These are phyloP conservation scores for Pseudodiploospora longispora DNA, from an alignment of 2,329 filamentous ascomycete species.

Conservation along the genomic window DNA sequence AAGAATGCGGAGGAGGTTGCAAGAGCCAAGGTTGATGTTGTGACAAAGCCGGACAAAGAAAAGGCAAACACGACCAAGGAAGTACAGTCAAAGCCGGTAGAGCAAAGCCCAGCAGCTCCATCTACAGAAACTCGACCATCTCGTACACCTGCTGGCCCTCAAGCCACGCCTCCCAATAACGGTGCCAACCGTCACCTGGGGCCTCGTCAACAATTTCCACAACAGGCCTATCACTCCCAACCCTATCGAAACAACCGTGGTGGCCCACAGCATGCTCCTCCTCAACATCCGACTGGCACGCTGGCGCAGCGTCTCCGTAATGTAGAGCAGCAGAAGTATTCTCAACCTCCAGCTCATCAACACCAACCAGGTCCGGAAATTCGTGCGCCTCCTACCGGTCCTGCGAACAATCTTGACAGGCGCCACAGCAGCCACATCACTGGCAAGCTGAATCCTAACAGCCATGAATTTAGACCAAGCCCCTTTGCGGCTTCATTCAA, in stretches of 20 bases:
- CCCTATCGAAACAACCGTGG: conserved; percentile 40
- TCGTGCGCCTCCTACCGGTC: conserved; percentile 66
- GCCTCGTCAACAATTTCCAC: conserved; percentile 40
- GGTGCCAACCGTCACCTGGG: conserved; percentile 37
- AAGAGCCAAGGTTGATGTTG: conserved; percentile 44
- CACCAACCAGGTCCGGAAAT: conserved; percentile 54
- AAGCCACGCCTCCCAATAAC: conserved; percentile 18
- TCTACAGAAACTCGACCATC: conserved; percentile 20
- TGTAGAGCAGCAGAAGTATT: conserved; percentile 44
- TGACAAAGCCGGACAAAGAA: conserved; percentile 28
- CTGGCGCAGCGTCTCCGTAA: conserved; percentile 44
- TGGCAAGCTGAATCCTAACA: conserved; percentile 56
- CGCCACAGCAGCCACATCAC: conserved; percentile 45
- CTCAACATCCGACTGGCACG: conserved; percentile 34
- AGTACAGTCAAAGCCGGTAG: conserved; percentile 30
- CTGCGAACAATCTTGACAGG: conserved; percentile 50
- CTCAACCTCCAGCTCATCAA: conserved; percentile 34
- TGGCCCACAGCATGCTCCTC: conserved; percentile 33
- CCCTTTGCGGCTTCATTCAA: conserved; percentile 75
- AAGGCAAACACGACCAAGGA: conserved; percentile 36
- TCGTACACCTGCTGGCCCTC: conserved; percentile 27
- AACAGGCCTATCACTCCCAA: conserved; percentile 37
- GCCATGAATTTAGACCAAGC: conserved; percentile 77
- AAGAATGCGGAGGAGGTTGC: conserved; percentile 60
- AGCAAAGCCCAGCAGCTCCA: conserved; percentile 13